Percentiles rank a stretch among this genome's conserved stretches.
These are phyloP conservation scores for Lobosporangium transversale DNA, from an alignment of 192 early-diverging fungal species.

Conservation along the genomic window DNA sequence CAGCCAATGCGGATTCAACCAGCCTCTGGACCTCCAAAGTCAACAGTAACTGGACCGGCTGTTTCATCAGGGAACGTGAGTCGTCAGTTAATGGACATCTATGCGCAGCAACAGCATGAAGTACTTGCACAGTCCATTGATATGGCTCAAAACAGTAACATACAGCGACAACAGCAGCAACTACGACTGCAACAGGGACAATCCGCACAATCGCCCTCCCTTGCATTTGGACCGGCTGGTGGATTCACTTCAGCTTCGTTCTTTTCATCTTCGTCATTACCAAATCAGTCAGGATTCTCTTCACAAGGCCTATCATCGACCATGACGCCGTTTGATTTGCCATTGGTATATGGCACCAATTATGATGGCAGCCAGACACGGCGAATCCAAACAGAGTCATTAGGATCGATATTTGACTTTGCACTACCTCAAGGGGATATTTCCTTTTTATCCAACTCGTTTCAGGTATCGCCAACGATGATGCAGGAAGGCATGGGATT, in stretches of 20 bases:
- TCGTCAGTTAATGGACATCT: slow-evolving; percentile 19
- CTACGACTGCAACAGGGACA: slow-evolving; percentile 39
- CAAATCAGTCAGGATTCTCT: slow-evolving; percentile 4
- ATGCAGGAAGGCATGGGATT: slow-evolving; percentile 29
- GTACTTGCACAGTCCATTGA: slow-evolving; percentile 17
- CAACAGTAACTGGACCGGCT: background rate
- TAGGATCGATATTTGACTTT: slow-evolving; percentile 46
- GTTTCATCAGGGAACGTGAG: slow-evolving; percentile 5
- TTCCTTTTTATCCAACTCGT: slow-evolving; percentile 42
- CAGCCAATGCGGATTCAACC: slow-evolving; percentile 48
- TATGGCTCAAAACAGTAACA: slow-evolving; percentile 41
- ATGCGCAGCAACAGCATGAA: slow-evolving; percentile 32
- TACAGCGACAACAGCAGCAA: slow-evolving; percentile 39
- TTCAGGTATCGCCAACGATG: slow-evolving; percentile 42
- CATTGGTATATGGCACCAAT: slow-evolving; percentile 44
- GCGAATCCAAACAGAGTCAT: slow-evolving; percentile 31
- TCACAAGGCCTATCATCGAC: background rate
- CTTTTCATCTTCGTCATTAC: slow-evolving; percentile 4
- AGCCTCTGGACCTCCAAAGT: background rate
- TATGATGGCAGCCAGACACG: slow-evolving; percentile 26
- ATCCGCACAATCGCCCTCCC: slow-evolving; percentile 22
- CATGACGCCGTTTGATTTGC: slow-evolving; percentile 14
- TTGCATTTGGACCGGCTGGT: slow-evolving; percentile 33
- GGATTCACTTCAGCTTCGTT: slow-evolving; percentile 13
- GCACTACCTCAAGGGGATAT: slow-evolving; percentile 40